Evolutionary conservation across 2,329 filamentous ascomycete genomes (phyloP).

Genomic region (Corniculantispora saksenae): DNA sequence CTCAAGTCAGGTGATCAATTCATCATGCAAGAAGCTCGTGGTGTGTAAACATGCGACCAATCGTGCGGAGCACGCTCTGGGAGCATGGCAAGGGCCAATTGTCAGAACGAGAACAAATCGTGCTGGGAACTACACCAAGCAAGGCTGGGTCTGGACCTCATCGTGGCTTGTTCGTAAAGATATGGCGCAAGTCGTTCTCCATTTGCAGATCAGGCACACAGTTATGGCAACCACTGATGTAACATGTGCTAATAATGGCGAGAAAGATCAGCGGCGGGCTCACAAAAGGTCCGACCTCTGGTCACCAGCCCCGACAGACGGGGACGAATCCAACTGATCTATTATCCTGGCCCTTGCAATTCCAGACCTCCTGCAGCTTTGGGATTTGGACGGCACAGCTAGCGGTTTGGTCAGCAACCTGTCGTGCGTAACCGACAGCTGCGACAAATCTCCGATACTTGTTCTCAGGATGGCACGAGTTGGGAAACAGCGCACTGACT

Average conservation of each 20-base stretch:
- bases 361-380: background rate
- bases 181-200: background rate
- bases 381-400: background rate
- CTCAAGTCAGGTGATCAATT: conserved; percentile 10
- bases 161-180: background rate
- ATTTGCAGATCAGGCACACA: background rate
- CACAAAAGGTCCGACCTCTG: conserved; percentile 6
- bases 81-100: background rate
- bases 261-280: conserved; percentile 1
- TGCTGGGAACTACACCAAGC: background rate
- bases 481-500: background rate
- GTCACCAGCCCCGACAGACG: background rate
- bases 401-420: background rate
- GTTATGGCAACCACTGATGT: background rate
- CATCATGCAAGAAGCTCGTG: conserved; percentile 9
- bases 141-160: conserved; percentile 1
- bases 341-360: background rate
- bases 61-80: background rate
- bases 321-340: background rate
- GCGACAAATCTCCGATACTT: too few species aligned
- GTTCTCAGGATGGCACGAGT: too few species aligned
- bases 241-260: background rate
- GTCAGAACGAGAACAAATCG: background rate
- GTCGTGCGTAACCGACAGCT: background rate
- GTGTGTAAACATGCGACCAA: background rate